A percentile compares a stretch with the other conserved stretches of the same genome.
phyloP scores from a whole-genome alignment of 2,329 filamentous ascomycete genomes.

The Dichotomopilus funicola region DNA sequence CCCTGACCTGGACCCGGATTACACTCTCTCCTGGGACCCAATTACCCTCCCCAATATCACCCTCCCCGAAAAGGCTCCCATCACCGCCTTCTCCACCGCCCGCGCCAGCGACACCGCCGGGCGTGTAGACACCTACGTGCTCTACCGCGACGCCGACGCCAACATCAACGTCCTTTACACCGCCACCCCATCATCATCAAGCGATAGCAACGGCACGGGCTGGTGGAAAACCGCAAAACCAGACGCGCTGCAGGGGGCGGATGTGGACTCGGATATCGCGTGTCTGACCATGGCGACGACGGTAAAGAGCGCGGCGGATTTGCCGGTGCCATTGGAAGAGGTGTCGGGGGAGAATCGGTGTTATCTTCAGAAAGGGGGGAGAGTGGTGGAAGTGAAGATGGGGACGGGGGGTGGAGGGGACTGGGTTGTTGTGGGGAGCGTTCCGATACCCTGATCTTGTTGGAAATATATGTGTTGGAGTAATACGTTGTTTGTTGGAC shows the following conservation, averaged over 20 bases:
- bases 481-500: no score
- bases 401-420: not conserved
- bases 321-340: not conserved
- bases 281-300: constrained; percentile 17
- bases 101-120: constrained; percentile 1
- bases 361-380: constrained; percentile 15
- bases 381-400: constrained; percentile 13
- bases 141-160: constrained; percentile 11
- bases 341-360: constrained; percentile 10
- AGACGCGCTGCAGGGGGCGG: constrained; percentile 3
- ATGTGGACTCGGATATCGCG: constrained; percentile 13
- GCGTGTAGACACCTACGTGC: constrained; percentile 14
- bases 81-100: constrained; percentile 15
- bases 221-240: constrained; percentile 12
- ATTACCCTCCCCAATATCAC: constrained; percentile 5
- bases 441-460: not conserved
- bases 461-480: no score
- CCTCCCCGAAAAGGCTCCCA: constrained; percentile 1
- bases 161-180: constrained; percentile 15
- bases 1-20: not conserved
- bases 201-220: no score
- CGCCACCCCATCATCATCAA: not conserved
- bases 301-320: not conserved
- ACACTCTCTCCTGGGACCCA: constrained; percentile 8
- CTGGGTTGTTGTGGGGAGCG: constrained; percentile 6